phyloP scores from a whole-genome alignment of 495 filamentous ascomycete species.

The Tuber borchii region DNA sequence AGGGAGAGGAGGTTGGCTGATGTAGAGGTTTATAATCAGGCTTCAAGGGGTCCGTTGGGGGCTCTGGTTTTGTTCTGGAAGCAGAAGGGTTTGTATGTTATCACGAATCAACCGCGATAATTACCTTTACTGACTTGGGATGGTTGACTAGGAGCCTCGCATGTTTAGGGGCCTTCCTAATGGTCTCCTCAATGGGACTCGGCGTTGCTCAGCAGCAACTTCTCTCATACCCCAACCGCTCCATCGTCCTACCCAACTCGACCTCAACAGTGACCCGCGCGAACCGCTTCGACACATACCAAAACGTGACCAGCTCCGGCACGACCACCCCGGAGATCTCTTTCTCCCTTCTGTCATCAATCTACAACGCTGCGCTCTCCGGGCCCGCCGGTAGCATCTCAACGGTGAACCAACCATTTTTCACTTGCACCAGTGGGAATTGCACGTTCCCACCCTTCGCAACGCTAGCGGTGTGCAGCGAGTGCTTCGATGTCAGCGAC shows the following conservation, averaged over 20 bases:
- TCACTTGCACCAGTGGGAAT: conserved; percentile 25
- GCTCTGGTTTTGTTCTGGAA: conserved; percentile 26
- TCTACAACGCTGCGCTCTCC: conserved; percentile 26
- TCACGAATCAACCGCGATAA: not conserved
- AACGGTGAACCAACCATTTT: conserved; percentile 19
- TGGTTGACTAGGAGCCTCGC: conserved; percentile 12
- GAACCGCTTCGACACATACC: conserved; percentile 15
- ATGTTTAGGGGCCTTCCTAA: conserved; percentile 19
- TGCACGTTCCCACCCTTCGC: conserved; percentile 24
- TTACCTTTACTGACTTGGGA: not conserved
- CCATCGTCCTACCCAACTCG: not conserved
- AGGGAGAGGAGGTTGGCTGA: conserved; percentile 23
- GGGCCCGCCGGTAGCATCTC: not conserved
- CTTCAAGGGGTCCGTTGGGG: conserved; percentile 26
- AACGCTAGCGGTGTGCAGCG: conserved; percentile 31
- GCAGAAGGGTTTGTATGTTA: conserved; percentile 24
- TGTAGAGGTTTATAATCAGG: conserved; percentile 13
- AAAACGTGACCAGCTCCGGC: conserved; percentile 15
- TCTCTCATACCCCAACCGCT: conserved; percentile 27
- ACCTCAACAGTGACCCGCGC: conserved; percentile 14
- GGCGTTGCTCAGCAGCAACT: conserved; percentile 35
- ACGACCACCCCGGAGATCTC: conserved; percentile 16
- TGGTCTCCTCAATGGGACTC: conserved; percentile 29
- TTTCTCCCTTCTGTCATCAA: conserved; percentile 25
- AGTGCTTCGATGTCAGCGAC: conserved; percentile 21